phyloP scores from a whole-genome alignment of 73 alveolate species.

The Paraurostyla sp. region DNA sequence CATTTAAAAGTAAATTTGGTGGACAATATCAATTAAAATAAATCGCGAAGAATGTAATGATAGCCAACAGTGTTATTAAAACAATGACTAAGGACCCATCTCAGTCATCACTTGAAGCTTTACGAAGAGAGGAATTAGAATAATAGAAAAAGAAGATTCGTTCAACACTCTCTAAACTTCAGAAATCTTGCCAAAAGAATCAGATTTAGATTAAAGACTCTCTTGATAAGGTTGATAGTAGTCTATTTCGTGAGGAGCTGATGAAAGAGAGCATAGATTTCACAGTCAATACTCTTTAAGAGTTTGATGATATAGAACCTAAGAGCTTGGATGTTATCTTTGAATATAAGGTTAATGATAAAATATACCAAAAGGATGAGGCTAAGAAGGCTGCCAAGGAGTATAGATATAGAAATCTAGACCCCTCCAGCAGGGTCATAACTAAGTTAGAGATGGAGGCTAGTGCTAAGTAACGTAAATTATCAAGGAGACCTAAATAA shows the following conservation, averaged over 20 bases:
- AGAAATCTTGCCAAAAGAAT: neutral
- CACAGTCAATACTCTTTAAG: neutral
- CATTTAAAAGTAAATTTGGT: no score
- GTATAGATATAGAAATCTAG: constrained; percentile 30
- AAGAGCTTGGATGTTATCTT: constrained; percentile 24
- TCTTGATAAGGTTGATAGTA: neutral
- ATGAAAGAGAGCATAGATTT: constrained; percentile 22
- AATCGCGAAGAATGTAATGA: no score
- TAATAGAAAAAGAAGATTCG: no score
- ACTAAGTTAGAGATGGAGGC: constrained; percentile 3
- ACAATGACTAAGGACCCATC: no score
- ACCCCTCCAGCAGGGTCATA: neutral
- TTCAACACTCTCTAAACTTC: neutral
- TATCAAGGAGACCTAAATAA: neutral
- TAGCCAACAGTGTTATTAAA: no score
- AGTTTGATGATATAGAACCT: constrained; percentile 49
- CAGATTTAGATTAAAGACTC: neutral
- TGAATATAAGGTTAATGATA: constrained; percentile 52
- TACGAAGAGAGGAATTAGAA: no score
- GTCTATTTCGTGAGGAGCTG: neutral
- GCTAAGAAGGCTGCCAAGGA: constrained; percentile 25
- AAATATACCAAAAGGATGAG: neutral
- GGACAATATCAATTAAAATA: no score
- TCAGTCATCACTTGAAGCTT: no score
- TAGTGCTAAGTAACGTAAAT: constrained; percentile 22